phyloP scores from a whole-genome alignment of 768 basidiomycete genomes.

The Mycena haematopus region DNA sequence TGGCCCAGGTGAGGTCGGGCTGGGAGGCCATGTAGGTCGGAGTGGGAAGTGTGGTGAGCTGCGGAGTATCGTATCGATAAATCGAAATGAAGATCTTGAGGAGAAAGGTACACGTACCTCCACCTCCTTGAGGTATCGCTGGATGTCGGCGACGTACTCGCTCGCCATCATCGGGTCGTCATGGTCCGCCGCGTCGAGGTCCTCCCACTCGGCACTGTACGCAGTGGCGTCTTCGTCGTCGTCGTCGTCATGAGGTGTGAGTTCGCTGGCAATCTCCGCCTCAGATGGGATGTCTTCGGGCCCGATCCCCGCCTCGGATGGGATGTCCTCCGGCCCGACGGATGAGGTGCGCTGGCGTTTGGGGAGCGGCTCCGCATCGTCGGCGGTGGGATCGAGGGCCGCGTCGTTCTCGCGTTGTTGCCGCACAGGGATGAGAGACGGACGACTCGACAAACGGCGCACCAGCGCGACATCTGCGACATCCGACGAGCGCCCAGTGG shows the following conservation, averaged over 20 bases:
- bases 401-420: slow-evolving; percentile 10
- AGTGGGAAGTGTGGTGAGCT: slow-evolving; percentile 81
- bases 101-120: slow-evolving; percentile 64
- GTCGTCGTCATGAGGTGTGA: slow-evolving; percentile 41
- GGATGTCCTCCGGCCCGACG: slow-evolving; percentile 40
- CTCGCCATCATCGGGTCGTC: slow-evolving; percentile 93
- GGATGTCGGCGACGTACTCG: slow-evolving; percentile 90
- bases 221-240: slow-evolving; percentile 50
- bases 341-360: slow-evolving; percentile 36
- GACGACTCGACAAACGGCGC: slow-evolving; percentile 5
- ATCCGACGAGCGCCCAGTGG: background rate
- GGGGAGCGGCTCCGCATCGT: slow-evolving; percentile 15
- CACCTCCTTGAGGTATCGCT: slow-evolving; percentile 80
- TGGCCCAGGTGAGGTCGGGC: slow-evolving; percentile 85
- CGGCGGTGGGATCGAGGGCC: slow-evolving; percentile 11
- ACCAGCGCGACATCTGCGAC: background rate
- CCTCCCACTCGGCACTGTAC: slow-evolving; percentile 72
- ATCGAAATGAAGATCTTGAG: background rate
- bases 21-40: slow-evolving; percentile 87
- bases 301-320: slow-evolving; percentile 38
- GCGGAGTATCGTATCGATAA: slow-evolving; percentile 1
- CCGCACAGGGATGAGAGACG: slow-evolving; percentile 22
- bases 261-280: slow-evolving; percentile 48
- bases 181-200: slow-evolving; percentile 86
- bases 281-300: slow-evolving; percentile 45